Evolutionary conservation across 2,329 filamentous ascomycete genomes (phyloP), one percentile per base, ranked within the genome.

Genomic region (Penicillium paneum): DNA sequence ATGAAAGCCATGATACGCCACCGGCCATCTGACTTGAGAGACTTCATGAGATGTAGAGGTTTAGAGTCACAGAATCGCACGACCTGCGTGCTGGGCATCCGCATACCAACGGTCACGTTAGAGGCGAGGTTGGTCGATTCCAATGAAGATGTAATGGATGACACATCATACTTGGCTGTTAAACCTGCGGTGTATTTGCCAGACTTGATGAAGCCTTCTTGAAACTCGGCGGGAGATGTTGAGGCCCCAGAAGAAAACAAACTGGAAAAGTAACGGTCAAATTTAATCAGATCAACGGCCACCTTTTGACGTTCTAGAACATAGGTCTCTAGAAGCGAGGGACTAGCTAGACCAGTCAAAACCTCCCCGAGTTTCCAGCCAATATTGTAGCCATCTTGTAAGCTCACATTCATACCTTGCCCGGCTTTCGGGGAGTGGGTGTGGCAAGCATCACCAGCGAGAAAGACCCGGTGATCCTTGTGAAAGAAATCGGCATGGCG

Each of bases 381-480:
- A 48, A 84, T 78, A 53, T 85, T 85, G 61, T 83, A 82, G 13
- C 77, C 64, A 58, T 87, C 85, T 62, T 87, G 84, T 55, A 87
- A 68, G 13, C 72, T 74, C 39, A 75, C 73, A 51, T 77, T 77
- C 75, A 77, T 77, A 0, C 78, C 87, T 71, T 88, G 87, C 0
- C 86, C 87, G 1, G 86, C 85, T 70, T 89, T 89, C 4, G 87
- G 87, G 2, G 83, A 87, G 66, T 90, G 87, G 0, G 86, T 89
- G 61, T 82, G 67, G 76, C 84, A 86, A 32, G 86, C 86, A 65
- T 90, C 87, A 15, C 86, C 86, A 12, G 84, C 83, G 36, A 90
- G 76, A 68, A 90, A 90, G n/a, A 87, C 81, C 15, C 83, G 79
- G 56, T 84, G 75, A 43, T 81, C 77, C 64, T 87, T 83, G 60